These are phyloP conservation scores for Lepidium campestre DNA, from an alignment of 441 rosid species.

Conservation along the genomic window DNA sequence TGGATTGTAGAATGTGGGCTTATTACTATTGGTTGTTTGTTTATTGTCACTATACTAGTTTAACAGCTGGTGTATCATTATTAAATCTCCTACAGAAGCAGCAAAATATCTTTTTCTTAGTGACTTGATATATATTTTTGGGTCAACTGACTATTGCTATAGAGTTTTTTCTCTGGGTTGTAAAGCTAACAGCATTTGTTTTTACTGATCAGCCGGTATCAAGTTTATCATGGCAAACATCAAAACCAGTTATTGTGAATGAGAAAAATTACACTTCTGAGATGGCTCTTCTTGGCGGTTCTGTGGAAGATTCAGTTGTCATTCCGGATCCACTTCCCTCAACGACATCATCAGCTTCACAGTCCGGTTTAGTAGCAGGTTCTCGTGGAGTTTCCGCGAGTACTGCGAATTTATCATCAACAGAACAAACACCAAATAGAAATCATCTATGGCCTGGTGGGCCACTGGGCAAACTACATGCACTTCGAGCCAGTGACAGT, in stretches of 20 bases:
- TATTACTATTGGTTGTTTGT: not conserved
- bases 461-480: constrained; percentile 60
- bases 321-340: constrained; percentile 98
- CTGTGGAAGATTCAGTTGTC: constrained; percentile 78
- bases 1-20: not conserved
- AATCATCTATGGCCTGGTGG: constrained; percentile 64
- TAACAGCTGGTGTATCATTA: not conserved
- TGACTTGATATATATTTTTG: constrained; percentile 1
- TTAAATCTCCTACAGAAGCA: not conserved
- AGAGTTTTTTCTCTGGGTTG: not conserved
- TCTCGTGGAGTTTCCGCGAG: constrained; percentile 45
- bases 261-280: constrained; percentile 72
- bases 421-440: constrained; percentile 68
- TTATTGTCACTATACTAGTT: not conserved
- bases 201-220: constrained; percentile 68
- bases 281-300: constrained; percentile 87
- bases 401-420: constrained; percentile 33
- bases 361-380: constrained; percentile 40
- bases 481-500: constrained; percentile 60
- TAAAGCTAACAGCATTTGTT: constrained; percentile 11
- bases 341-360: constrained; percentile 49
- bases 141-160: not conserved
- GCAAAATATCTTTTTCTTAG: not conserved
- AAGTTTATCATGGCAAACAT: constrained; percentile 97
- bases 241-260: constrained; percentile 74